These are phyloP conservation scores for Meyerozyma carpophila DNA, from an alignment of 1,139 yeast genomes.

Conservation along the genomic window DNA sequence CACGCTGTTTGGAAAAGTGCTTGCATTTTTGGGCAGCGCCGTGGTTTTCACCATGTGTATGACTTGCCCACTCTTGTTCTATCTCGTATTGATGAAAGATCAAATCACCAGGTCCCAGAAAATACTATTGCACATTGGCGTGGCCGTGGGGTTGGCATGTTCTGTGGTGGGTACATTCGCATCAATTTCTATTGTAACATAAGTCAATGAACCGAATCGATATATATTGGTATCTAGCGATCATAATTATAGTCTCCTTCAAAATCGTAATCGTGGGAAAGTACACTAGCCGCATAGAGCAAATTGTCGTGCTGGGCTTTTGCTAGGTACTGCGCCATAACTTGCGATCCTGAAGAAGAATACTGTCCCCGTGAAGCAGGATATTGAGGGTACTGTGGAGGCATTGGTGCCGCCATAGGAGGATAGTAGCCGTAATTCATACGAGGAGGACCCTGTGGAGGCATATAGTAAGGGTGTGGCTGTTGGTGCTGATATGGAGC, in stretches of 20 bases:
- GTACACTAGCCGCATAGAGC: slow-evolving; percentile 50
- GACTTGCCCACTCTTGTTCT: slow-evolving; percentile 70
- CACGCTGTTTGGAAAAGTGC: slow-evolving; percentile 75
- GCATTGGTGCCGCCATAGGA: slow-evolving; percentile 1
- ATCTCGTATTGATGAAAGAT: slow-evolving; percentile 49
- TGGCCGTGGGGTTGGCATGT: slow-evolving; percentile 38
- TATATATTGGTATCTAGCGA: not conserved
- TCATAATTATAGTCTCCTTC: not conserved
- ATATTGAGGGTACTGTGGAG: slow-evolving; percentile 1
- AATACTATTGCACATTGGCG: slow-evolving; percentile 38
- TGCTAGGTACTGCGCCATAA: slow-evolving; percentile 73
- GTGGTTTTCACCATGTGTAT: slow-evolving; percentile 78
- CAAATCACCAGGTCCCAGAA: slow-evolving; percentile 37
- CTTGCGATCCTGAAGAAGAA: slow-evolving; percentile 61
- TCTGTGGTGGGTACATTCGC: slow-evolving; percentile 49
- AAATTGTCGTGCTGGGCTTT: slow-evolving; percentile 60
- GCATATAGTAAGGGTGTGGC: slow-evolving; percentile 4
- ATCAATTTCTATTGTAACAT: slow-evolving; percentile 14
- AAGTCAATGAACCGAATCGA: not conserved
- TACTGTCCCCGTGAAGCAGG: slow-evolving; percentile 7
- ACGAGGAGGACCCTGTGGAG: not conserved
- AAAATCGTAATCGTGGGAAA: slow-evolving; percentile 18
- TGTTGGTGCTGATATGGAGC: slow-evolving; percentile 2
- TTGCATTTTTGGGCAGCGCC: slow-evolving; percentile 79
- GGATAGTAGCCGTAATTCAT: slow-evolving; percentile 2